These are phyloP conservation scores for Solanum tarijense DNA, from an alignment of 257 asterid genomes.

Conservation along the genomic window DNA sequence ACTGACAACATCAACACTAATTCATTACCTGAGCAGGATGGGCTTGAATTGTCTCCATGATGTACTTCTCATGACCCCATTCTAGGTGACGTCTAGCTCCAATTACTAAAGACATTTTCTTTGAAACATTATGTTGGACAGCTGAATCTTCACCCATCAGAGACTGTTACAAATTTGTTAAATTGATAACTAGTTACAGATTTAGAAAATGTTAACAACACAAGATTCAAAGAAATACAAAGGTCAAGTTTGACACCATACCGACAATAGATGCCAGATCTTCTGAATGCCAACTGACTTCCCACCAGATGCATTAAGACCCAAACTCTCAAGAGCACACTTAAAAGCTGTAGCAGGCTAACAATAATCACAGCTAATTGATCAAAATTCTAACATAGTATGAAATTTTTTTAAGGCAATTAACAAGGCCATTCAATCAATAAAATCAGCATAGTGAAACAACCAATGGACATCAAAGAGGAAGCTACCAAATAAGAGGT, in stretches of 20 bases:
- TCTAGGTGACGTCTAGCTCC: constrained; percentile 95
- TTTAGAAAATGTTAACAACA: not conserved
- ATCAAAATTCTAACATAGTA: not conserved
- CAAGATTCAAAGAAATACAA: not conserved
- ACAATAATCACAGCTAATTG: constrained; percentile 12
- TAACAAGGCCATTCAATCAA: not conserved
- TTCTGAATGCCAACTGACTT: constrained; percentile 92
- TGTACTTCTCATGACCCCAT: constrained; percentile 90
- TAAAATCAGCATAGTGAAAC: not conserved
- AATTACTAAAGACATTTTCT: constrained; percentile 64
- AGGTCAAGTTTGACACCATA: constrained; percentile 14
- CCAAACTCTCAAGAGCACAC: constrained; percentile 67
- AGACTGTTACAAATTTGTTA: constrained; percentile 34
- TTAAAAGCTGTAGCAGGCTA: constrained; percentile 93
- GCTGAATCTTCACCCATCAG: constrained; percentile 65
- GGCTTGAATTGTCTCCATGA: constrained; percentile 82
- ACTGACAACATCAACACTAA: not conserved
- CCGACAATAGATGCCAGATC: constrained; percentile 90
- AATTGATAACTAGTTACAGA: not conserved
- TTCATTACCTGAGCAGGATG: constrained; percentile 81
- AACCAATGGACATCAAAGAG: not conserved
- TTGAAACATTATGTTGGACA: constrained; percentile 36
- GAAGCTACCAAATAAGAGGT: not conserved
- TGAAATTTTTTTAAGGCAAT: not conserved
- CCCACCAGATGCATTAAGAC: constrained; percentile 62